These are phyloP conservation scores for Trametes sanguinea DNA, from an alignment of 768 basidiomycete genomes.

Conservation along the genomic window DNA sequence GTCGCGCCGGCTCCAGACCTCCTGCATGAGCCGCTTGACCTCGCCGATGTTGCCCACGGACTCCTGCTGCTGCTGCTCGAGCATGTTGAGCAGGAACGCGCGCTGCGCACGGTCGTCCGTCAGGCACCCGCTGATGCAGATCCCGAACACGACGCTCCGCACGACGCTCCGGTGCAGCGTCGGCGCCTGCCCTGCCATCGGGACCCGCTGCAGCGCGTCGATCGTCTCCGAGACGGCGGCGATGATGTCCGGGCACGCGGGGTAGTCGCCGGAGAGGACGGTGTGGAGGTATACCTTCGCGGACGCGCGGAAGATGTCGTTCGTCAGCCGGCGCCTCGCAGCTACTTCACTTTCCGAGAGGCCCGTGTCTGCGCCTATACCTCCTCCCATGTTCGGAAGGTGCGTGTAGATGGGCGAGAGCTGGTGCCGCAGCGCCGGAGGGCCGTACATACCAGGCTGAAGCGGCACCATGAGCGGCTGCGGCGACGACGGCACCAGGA, in stretches of 20 bases:
- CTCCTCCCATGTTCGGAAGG: background rate
- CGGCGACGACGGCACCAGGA: conserved; percentile 41
- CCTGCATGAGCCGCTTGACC: conserved; percentile 52
- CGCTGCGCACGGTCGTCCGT: conserved; percentile 52
- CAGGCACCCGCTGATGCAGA: conserved; percentile 73
- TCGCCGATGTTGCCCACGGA: conserved; percentile 67
- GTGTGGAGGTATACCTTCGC: conserved; percentile 75
- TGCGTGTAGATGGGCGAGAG: conserved; percentile 3
- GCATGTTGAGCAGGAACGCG: conserved; percentile 42
- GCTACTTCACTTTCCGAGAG: conserved; percentile 32
- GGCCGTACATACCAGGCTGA: conserved; percentile 21
- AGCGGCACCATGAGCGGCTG: conserved; percentile 26
- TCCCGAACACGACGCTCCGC: conserved; percentile 76
- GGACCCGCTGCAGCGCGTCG: conserved; percentile 44
- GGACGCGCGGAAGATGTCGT: conserved; percentile 66
- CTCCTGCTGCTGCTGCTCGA: conserved; percentile 54
- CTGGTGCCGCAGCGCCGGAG: conserved; percentile 20
- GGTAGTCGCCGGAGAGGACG: conserved; percentile 74
- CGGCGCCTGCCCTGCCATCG: conserved; percentile 30
- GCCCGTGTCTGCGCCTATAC: conserved; percentile 22
- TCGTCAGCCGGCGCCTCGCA: conserved; percentile 39
- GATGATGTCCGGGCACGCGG: conserved; percentile 63
- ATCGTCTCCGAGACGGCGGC: conserved; percentile 57
- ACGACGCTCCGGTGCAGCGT: conserved; percentile 54
- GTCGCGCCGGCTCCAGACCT: conserved; percentile 55